A percentile compares a stretch with the other conserved stretches of the same genome.
These are phyloP conservation scores for Fusarium devonianum DNA, from an alignment of 2,329 filamentous ascomycete species.

Conservation along the genomic window DNA sequence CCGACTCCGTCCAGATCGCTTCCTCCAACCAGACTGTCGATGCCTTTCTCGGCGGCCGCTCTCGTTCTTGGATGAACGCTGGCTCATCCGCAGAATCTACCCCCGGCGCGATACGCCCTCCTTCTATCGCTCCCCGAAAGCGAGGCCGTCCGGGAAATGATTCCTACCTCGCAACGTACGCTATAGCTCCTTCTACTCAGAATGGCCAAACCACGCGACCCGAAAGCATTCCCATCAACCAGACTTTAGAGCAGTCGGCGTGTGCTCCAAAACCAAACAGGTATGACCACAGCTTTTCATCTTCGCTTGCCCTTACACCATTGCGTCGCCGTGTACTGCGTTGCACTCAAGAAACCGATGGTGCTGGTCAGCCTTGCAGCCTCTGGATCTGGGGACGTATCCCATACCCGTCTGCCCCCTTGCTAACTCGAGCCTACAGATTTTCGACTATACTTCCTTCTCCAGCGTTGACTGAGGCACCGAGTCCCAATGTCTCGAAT, in stretches of 20 bases:
- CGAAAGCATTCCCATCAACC: conserved; percentile 9
- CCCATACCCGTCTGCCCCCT: conserved; percentile 2
- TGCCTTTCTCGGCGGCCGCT: conserved; percentile 48
- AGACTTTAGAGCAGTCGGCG: conserved; percentile 17
- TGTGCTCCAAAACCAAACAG: conserved; percentile 17
- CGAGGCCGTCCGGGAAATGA: conserved; percentile 28
- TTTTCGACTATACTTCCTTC: conserved; percentile 60
- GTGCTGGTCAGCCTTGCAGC: conserved; percentile 10
- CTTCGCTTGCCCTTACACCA: not conserved
- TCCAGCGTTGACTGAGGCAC: conserved; percentile 68
- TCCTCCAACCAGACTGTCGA: conserved; percentile 53
- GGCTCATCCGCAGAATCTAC: conserved; percentile 13
- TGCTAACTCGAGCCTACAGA: conserved; percentile 32
- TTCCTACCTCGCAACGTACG: not conserved
- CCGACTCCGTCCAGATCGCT: conserved; percentile 43
- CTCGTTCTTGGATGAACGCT: conserved; percentile 43
- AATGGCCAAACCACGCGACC: conserved; percentile 23
- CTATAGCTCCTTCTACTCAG: conserved; percentile 10
- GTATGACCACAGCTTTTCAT: conserved; percentile 9
- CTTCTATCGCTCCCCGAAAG: conserved; percentile 31
- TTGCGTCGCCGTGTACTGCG: not conserved
- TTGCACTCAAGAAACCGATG: not conserved
- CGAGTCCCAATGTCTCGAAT: conserved; percentile 54
- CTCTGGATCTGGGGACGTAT: conserved; percentile 1
- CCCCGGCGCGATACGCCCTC: conserved; percentile 11